A percentile compares a stretch with the other conserved stretches of the same genome.
phyloP scores from a whole-genome alignment of 306 rosid species.

The Begonia fuchsioides region DNA sequence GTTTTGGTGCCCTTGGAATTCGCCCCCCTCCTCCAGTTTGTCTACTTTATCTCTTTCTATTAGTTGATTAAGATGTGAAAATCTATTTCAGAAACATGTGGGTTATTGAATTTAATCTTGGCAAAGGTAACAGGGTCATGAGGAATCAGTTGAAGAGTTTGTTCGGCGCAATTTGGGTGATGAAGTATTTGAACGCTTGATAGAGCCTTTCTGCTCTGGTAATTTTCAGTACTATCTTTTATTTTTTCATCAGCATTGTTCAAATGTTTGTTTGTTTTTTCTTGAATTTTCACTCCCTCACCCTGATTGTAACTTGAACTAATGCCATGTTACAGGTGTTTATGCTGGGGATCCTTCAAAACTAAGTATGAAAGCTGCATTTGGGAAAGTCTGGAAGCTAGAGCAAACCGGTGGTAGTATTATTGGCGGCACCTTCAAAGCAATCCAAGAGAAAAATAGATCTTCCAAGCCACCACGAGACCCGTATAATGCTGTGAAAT shows the following conservation, averaged over 20 bases:
- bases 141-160: conserved; percentile 92
- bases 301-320: too few relatives aligned
- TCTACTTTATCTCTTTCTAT: conserved; percentile 18
- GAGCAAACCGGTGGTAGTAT: conserved; percentile 94
- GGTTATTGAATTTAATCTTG: conserved; percentile 25
- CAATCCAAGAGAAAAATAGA: conserved; percentile 63
- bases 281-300: too few relatives aligned
- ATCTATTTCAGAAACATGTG: neutral
- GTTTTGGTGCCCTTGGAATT: conserved; percentile 87
- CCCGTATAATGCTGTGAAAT: conserved; percentile 34
- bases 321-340: conserved; percentile 42
- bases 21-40: conserved; percentile 97
- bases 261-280: too few relatives aligned
- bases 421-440: conserved; percentile 89
- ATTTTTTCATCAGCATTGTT: too few relatives aligned
- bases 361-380: conserved; percentile 96
- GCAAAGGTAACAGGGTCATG: conserved; percentile 94
- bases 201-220: conserved; percentile 98
- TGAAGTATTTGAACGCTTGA: conserved; percentile 96
- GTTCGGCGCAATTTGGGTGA: conserved; percentile 94
- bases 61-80: neutral
- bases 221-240: conserved; percentile 1
- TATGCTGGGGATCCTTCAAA: conserved; percentile 98
- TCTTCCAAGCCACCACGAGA: conserved; percentile 64
- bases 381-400: conserved; percentile 88